Evolutionary conservation across 73 alveolate species (phyloP), one percentile per base, ranked within the genome.

Genomic region (Tetrahymena elliotti): DNA sequence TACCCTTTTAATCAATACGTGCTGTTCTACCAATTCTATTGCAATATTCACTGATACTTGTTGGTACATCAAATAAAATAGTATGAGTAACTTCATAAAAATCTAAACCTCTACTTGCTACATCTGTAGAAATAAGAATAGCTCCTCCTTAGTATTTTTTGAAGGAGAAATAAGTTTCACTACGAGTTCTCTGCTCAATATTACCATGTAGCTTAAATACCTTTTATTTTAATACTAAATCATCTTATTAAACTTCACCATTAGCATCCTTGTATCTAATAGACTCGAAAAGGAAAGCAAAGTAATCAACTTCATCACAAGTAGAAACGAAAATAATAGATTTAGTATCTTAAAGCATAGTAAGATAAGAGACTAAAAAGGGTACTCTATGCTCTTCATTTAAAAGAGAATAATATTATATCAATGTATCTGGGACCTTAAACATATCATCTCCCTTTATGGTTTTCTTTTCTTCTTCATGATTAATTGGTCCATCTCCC

Each of bases 21-120:
- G 99, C 99, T 22, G 99, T 98, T 95, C 99, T 96, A 38, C 99
- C 99, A 35, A 98, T 98, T 96, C 99, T 96, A 95, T 98, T 98
- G 10, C 97, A 97, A 96, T 98, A 98, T 93, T 98, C 99, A 95
- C 98, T 98, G 39, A 98, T 93, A 33, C 98, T 96, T 36, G 98
- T 98, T 35, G 98, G 97, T 13, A 98, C 96, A 96, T 98, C 99
- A 97, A 97, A 98, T 83, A 97, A 98, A 93, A 98, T 95, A n/a
- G 98, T 97, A 97, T 98, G 97, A 84, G 98, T 96, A 40, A 98
- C 99, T 93, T 97, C 97, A 41, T 97, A 95, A 95, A 98, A 98
- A 97, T 98, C 99, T 38, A 98, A 96, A n/a, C 99, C 99, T 94
- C 99, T 96, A 20, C 99, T 96, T 0, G 99, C 99, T 1, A 98